phyloP scores from a whole-genome alignment of 2,329 filamentous ascomycete genomes.

The Cytospora leucostoma region DNA sequence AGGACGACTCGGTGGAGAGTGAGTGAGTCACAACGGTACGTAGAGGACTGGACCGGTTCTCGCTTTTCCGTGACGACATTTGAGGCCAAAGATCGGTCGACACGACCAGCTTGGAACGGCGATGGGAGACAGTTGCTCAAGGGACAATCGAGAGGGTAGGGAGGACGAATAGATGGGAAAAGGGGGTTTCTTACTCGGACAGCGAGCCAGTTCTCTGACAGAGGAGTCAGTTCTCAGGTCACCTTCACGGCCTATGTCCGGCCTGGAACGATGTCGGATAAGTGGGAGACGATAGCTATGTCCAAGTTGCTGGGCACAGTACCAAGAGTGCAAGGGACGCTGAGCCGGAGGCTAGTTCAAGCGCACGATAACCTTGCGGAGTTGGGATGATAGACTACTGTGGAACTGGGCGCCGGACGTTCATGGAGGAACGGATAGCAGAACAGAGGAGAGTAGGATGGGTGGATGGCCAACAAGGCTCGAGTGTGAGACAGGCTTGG shows the following conservation, averaged over 20 bases:
- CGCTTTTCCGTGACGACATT: constrained; percentile 25
- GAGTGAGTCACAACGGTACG: constrained; percentile 27
- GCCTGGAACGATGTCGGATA: constrained; percentile 15
- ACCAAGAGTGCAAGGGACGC: constrained; percentile 5
- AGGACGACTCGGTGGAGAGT: constrained; percentile 20
- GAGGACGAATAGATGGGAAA: constrained; percentile 1
- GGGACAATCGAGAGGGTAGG: constrained; percentile 5
- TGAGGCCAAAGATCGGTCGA: constrained; percentile 27
- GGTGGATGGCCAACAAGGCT: constrained; percentile 16
- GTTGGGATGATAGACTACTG: background rate
- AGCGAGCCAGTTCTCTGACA: constrained; percentile 3
- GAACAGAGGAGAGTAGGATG: background rate
- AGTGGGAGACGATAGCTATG: constrained; percentile 2
- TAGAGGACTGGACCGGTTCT: constrained; percentile 8
- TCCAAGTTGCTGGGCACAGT: constrained; percentile 4
- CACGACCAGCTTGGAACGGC: constrained; percentile 19
- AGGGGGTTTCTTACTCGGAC: constrained; percentile 21
- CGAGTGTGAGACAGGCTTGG: constrained; percentile 19
- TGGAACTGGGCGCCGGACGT: background rate
- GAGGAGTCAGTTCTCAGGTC: constrained; percentile 15
- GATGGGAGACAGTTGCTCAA: constrained; percentile 6
- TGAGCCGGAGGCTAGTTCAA: constrained; percentile 16
- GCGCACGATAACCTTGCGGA: background rate
- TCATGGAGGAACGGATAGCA: constrained; percentile 4
- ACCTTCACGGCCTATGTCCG: constrained; percentile 17